Evolutionary conservation across 2,329 filamentous ascomycete species (phyloP), one percentile per base, ranked within the genome.

Genomic region (Aspergillus felis): DNA sequence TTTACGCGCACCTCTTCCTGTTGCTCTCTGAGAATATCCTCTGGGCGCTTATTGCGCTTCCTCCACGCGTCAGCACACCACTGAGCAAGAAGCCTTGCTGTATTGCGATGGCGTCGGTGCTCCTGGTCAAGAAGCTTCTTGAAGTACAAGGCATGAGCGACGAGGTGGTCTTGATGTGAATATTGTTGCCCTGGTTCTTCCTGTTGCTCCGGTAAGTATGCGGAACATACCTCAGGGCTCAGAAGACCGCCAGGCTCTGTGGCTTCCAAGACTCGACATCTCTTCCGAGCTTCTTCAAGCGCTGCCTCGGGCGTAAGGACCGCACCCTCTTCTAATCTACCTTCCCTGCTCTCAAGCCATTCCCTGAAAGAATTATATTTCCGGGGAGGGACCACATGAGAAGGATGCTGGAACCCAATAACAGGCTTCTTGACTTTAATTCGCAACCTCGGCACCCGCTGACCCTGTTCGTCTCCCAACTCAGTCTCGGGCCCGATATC

Each of bases 141-240:
- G 65, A 97, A 93, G 65, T 92, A 88, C 12, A 88, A 70, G 57
- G 89, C 87, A 60, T 96, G 92, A 50, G 87, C 87, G 49, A 89
- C 81, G 54, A 97, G 81, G 70, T 97, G 90, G 68, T 97, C 92
- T 68, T 86, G 84, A 64, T 95, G 92, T n/a, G 89, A 87, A 80
- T 91, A 97, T 67, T 94, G 91, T 53, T 84, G 82, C 0, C 86
- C 84, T 0, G 90, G 90, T 66, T 95, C 89, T 56, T 90, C 87
- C 58, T 83, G 82, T 12, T 85, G 80, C 61, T 94, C 90, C 0
- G 90, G 89, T 20, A 87, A 81, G 65, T 90, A 94, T 25, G 88
- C 77, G 2, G 87, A 87, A 69, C 90, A 93, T 58, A 82, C 81
- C 58, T 86, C 85, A 54, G 82, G 78, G 52, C 88, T 91, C 28